These are phyloP conservation scores for Vitis hybrid DNA, from an alignment of 177 flowering plant species.

Conservation along the genomic window DNA sequence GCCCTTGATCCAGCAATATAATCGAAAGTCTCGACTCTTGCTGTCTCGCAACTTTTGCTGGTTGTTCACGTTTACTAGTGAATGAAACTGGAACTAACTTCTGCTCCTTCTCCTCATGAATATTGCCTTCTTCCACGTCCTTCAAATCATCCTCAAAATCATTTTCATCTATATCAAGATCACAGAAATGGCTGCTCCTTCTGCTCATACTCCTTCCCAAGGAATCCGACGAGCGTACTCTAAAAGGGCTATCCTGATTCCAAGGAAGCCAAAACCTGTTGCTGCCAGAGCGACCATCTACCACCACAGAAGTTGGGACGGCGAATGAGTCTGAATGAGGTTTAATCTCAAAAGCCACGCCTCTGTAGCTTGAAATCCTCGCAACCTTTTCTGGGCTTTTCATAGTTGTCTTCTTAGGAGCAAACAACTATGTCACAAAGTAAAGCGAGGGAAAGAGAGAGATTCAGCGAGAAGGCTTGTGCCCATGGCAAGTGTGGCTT, in stretches of 20 bases:
- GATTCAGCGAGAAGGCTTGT: neutral
- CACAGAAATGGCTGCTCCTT: conserved; percentile 44
- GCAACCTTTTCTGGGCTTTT: neutral
- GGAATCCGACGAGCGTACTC: conserved; percentile 8
- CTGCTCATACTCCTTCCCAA: conserved; percentile 24
- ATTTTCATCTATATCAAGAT: conserved; percentile 14
- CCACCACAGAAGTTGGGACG: neutral
- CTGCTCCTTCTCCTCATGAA: conserved; percentile 19
- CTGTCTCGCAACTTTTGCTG: neutral
- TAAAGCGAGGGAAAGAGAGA: no score
- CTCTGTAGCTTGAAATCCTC: neutral
- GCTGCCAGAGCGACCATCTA: neutral
- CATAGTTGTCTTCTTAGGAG: neutral
- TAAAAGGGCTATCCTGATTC: conserved; percentile 17
- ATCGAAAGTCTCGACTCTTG: conserved; percentile 29
- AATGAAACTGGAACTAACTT: neutral
- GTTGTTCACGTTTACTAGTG: no score
- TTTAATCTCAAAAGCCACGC: conserved; percentile 11
- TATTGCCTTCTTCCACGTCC: neutral
- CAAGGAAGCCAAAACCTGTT: conserved; percentile 23
- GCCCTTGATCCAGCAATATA: conserved; percentile 45
- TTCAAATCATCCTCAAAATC: conserved; percentile 6
- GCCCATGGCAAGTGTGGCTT: no score
- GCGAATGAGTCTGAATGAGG: conserved; percentile 27
- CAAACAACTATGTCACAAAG: neutral